These are phyloP conservation scores for Colletotrichum euphorbiae DNA, from an alignment of 2,329 filamentous ascomycete species.

Conservation along the genomic window DNA sequence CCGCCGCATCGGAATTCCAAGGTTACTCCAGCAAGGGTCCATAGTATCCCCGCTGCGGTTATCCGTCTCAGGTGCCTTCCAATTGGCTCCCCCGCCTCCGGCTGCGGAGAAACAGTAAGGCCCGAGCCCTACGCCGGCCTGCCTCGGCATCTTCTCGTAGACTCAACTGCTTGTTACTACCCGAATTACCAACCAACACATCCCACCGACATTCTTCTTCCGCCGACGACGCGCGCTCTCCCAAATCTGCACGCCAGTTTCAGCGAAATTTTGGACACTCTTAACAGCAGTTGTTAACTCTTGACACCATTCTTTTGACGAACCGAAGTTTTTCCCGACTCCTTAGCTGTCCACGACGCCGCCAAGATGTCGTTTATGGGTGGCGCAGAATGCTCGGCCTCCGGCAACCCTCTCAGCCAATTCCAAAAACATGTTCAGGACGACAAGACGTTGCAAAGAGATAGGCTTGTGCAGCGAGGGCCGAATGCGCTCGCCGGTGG, in stretches of 20 bases:
- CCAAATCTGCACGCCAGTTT: not conserved
- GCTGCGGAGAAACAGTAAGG: conserved; percentile 36
- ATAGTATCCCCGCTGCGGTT: conserved; percentile 11
- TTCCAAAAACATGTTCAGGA: conserved; percentile 97
- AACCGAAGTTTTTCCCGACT: not conserved
- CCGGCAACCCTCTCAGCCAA: conserved; percentile 94
- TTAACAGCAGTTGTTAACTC: not conserved
- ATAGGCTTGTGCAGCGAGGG: conserved; percentile 82
- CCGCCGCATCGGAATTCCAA: conserved; percentile 18
- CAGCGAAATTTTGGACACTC: not conserved
- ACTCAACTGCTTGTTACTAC: conserved; percentile 1
- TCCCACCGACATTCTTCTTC: not conserved
- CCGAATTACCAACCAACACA: conserved; percentile 31
- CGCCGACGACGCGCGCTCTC: not conserved
- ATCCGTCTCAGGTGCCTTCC: not conserved
- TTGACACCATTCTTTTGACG: not conserved
- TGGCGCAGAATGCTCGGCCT: conserved; percentile 96
- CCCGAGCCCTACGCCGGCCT: conserved; percentile 34
- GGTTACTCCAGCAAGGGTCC: conserved; percentile 12
- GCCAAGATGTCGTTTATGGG: conserved; percentile 90
- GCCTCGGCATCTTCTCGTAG: conserved; percentile 39
- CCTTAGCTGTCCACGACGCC: conserved; percentile 5
- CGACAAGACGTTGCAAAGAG: conserved; percentile 93
- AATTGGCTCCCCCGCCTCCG: conserved; percentile 37
- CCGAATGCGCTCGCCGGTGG: conserved; percentile 78